Evolutionary conservation across 1,284 basidiomycete genomes (phyloP), one percentile per base, ranked within the genome.

Genomic region (Sanghuangporus sanghuang): DNA sequence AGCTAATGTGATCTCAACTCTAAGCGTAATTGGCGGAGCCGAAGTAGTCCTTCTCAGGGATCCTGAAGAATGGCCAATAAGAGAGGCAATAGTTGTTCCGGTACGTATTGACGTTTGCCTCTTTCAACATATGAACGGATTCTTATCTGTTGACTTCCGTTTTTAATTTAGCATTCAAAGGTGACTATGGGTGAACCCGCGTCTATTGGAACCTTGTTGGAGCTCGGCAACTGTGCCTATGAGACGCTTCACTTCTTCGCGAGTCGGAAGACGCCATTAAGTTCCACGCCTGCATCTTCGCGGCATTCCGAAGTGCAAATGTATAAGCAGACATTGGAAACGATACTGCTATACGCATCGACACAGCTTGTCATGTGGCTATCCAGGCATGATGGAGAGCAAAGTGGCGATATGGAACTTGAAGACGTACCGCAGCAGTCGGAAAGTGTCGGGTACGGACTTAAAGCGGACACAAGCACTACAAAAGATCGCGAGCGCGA

Each of bases 311-410:
- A 76, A 87, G 59, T 83, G 85, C 56, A 86, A 88, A 38, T 79
- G 0, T 78, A 83, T 0, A 81, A 84, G 27, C 79, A 84, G 48
- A 85, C 84, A 44, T 79, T 93, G 11, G 92, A 95, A 70, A 81
- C 79, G 1, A 78, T 87, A n/a, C 75, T 90, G 0, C 74, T 91
- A n/a, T 92, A 93, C 69, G 81, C 85, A 1, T 81, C 85, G 35
- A 90, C 90, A 1, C 93, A 95, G 70, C 81, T 95, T 36, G 85
- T 82, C 7, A 81, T 89, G 78, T 91, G 89, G 82, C 76, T 91
- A 12, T 81, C 81, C 35, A 88, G 85, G 69, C 86, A 87, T 4
- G 87, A 89, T 62, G 80, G 83, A 67, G 87, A 88, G 59, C 63
- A 67, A 58, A 71, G 68, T 4, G 71, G 75, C 3, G 63, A 75